Percentiles rank a stretch among this genome's conserved stretches.
Conservation (phyloP, 129 eudicot species). For the Flaveria bidentis region DNA sequence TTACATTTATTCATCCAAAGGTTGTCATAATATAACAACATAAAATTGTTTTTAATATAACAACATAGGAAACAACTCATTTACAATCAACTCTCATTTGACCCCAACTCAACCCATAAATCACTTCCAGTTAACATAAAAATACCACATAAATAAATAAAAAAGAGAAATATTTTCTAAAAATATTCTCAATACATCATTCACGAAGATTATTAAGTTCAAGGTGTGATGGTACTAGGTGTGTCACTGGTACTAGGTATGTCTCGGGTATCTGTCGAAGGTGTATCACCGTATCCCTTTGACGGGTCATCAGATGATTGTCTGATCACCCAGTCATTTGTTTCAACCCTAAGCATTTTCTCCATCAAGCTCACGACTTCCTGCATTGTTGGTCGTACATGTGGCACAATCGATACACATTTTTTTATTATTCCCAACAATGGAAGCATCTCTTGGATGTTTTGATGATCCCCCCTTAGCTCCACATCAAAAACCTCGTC, state of each 20-base stretch:
- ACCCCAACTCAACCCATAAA: neutral
- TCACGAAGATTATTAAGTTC: neutral
- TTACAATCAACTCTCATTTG: neutral
- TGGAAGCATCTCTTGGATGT: conserved; percentile 69
- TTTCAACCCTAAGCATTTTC: conserved; percentile 50
- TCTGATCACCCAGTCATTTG: conserved; percentile 46
- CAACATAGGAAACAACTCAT: neutral
- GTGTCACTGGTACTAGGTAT: conserved; percentile 52
- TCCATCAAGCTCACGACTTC: conserved; percentile 67
- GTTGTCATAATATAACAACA: no score
- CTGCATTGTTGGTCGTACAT: conserved; percentile 68
- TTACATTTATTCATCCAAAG: no score
- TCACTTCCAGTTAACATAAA: neutral
- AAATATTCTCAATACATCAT: neutral
- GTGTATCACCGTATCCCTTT: conserved; percentile 61
- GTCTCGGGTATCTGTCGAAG: conserved; percentile 48
- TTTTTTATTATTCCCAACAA: conserved; percentile 69
- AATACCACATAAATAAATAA: no score
- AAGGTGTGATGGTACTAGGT: conserved; percentile 29
- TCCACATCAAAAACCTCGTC: conserved; percentile 77
- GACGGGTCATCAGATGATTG: conserved; percentile 68
- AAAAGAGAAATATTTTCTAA: neutral
- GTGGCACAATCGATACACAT: conserved; percentile 56
- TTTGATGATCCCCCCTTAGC: conserved; percentile 53
- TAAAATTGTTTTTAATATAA: no score